Percentiles rank a stretch among this genome's conserved stretches.
phyloP scores from a whole-genome alignment of 257 asterid genomes.

The Nicotiana knightiana region DNA sequence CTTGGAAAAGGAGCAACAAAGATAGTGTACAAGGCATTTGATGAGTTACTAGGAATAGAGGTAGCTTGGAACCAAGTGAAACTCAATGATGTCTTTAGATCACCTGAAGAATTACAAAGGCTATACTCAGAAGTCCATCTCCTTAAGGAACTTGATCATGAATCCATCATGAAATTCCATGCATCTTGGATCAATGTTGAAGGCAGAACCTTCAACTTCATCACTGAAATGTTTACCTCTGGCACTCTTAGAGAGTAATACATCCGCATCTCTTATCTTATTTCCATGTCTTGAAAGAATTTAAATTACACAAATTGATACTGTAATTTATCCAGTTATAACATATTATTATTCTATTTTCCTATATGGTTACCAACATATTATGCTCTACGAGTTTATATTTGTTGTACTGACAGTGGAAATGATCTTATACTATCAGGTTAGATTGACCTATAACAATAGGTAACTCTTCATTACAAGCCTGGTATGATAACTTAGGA shows the following conservation, averaged over 20 bases:
- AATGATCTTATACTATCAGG: too few species aligned
- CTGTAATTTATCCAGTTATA: too few species aligned
- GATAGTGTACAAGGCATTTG: constrained; percentile 67
- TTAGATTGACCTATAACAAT: too few species aligned
- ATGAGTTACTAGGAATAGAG: constrained; percentile 59
- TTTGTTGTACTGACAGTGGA: too few species aligned
- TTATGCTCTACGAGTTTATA: too few species aligned
- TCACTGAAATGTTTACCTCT: constrained; percentile 77
- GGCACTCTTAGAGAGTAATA: constrained; percentile 80
- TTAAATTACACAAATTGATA: neutral
- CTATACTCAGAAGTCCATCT: constrained; percentile 78
- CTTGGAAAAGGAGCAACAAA: constrained; percentile 85
- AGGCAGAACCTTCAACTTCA: constrained; percentile 65
- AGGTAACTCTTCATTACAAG: too few species aligned
- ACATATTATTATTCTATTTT: too few species aligned
- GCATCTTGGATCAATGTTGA: constrained; percentile 56
- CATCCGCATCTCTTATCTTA: neutral
- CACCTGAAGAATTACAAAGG: constrained; percentile 53
- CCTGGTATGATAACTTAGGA: too few species aligned
- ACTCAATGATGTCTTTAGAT: constrained; percentile 37
- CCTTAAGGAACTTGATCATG: constrained; percentile 56
- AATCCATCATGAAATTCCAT: constrained; percentile 53
- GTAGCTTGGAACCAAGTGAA: constrained; percentile 87
- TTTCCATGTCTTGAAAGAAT: neutral
- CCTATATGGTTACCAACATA: too few species aligned